Conservation (phyloP, 2,329 filamentous ascomycete genomes). For the Cryphonectria japonica region DNA sequence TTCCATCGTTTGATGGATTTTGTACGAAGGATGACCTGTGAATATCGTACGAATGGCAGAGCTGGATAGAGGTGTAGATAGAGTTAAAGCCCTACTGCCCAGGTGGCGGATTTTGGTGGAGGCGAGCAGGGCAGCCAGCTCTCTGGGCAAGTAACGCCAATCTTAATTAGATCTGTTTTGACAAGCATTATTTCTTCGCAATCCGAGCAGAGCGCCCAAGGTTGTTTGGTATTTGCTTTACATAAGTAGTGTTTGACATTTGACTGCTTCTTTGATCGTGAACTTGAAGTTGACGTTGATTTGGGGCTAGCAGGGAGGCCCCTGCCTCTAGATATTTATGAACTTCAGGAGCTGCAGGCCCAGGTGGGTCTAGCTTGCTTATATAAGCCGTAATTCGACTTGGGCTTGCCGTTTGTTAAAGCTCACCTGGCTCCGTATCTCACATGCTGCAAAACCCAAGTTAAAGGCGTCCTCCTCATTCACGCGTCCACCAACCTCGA, state of each 20-base stretch:
- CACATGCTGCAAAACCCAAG: neutral
- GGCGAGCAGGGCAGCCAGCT: neutral
- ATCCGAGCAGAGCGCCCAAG: no score
- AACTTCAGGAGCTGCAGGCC: neutral
- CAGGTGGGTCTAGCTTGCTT: neutral
- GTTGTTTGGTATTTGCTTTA: no score
- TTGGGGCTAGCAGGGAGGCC: neutral
- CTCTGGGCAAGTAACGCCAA: neutral
- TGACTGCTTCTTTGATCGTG: neutral
- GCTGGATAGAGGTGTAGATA: neutral
- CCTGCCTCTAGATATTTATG: neutral
- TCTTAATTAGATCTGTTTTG: no score
- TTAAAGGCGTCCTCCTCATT: neutral
- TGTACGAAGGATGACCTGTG: no score
- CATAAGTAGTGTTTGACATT: no score
- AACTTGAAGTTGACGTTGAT: neutral
- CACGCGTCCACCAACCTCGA: neutral
- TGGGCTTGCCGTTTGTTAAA: neutral
- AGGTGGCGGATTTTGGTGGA: no score
- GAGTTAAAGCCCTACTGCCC: neutral
- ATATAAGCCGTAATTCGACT: neutral
- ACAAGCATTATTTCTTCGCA: no score
- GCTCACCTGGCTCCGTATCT: neutral
- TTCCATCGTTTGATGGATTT: no score
- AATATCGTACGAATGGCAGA: neutral